These are phyloP conservation scores for Haplosporangium gracile DNA, from an alignment of 192 early-diverging fungal species.

Conservation along the genomic window DNA sequence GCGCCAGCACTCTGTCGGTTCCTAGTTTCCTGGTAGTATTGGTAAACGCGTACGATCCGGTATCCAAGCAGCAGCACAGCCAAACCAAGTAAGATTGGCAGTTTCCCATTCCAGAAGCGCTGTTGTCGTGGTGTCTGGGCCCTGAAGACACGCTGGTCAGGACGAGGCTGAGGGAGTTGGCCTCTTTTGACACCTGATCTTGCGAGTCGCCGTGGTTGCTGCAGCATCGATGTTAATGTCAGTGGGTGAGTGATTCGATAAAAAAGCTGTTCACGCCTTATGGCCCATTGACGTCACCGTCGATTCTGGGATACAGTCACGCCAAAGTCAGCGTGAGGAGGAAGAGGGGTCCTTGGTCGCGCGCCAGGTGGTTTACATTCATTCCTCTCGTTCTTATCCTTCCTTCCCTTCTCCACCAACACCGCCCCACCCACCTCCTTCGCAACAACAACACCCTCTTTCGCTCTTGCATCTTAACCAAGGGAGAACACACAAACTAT, in stretches of 20 bases:
- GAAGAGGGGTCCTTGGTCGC: neutral
- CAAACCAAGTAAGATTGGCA: constrained; percentile 29
- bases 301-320: too few species aligned
- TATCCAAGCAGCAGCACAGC: constrained; percentile 38
- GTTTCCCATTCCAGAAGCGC: constrained; percentile 42
- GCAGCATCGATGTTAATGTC: constrained; percentile 19
- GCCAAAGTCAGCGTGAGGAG: neutral
- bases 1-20: neutral
- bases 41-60: constrained; percentile 34
- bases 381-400: neutral
- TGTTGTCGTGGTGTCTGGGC: constrained; percentile 13
- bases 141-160: constrained; percentile 23
- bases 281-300: neutral
- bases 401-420: neutral
- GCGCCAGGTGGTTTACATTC: neutral
- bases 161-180: constrained; percentile 11
- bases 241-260: neutral
- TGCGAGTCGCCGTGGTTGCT: constrained; percentile 45
- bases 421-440: constrained; percentile 3
- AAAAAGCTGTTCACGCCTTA: neutral
- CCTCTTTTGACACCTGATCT: constrained; percentile 36
- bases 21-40: constrained; percentile 20
- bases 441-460: neutral
- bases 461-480: neutral
- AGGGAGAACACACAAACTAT: neutral